A percentile compares a stretch with the other conserved stretches of the same genome.
These are phyloP conservation scores for Mrakia hoshinonis DNA, from an alignment of 768 basidiomycete species.

Conservation along the genomic window DNA sequence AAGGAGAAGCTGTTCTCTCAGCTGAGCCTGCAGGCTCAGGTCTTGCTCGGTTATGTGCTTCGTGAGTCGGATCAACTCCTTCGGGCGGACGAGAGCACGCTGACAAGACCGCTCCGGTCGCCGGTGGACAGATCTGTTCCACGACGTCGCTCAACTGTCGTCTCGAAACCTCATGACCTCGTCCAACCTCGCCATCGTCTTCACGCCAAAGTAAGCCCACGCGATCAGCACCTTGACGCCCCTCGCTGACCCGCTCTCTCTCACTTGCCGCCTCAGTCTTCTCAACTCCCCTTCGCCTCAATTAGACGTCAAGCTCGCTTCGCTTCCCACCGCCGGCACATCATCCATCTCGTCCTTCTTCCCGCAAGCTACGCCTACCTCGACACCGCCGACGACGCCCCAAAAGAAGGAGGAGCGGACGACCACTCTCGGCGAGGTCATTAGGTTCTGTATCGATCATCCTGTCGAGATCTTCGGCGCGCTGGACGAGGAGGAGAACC, in stretches of 20 bases:
- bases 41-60: conserved; percentile 63
- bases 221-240: background rate
- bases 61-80: conserved; percentile 46
- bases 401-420: background rate
- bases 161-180: conserved; percentile 70
- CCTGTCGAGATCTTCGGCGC: background rate
- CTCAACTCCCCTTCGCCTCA: background rate
- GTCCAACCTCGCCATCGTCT: conserved; percentile 67
- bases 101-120: too few species aligned
- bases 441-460: conserved; percentile 15
- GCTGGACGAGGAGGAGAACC: background rate
- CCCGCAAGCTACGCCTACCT: background rate
- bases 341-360: background rate
- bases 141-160: conserved; percentile 65
- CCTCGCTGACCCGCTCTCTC: background rate
- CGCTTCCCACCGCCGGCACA: background rate
- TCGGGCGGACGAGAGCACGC: too few species aligned
- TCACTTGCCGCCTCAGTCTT: background rate
- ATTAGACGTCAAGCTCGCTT: background rate
- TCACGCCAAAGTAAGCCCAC: conserved; percentile 54
- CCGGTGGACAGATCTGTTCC: conserved; percentile 72
- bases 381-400: background rate
- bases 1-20: conserved; percentile 59
- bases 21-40: conserved; percentile 43
- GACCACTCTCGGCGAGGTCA: conserved; percentile 23